These are phyloP conservation scores for Fusarium sp. DNA, from an alignment of 2,329 filamentous ascomycete species.

Conservation along the genomic window DNA sequence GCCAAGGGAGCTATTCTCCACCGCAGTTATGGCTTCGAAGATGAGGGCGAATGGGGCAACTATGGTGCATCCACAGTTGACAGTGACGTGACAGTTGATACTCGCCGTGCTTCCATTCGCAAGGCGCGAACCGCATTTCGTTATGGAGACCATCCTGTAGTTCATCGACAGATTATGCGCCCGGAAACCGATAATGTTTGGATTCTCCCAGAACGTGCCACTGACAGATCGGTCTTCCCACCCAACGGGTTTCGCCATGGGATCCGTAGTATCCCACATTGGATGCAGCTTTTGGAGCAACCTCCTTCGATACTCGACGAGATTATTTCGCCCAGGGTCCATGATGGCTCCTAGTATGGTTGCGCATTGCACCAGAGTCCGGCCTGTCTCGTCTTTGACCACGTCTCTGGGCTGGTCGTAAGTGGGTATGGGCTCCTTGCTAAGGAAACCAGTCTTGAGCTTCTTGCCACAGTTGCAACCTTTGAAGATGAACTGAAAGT, in stretches of 20 bases:
- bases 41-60: background rate
- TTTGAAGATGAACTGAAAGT: background rate
- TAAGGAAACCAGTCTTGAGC: background rate
- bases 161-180: background rate
- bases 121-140: background rate
- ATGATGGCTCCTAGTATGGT: background rate
- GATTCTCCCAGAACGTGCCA: background rate
- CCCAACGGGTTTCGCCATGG: background rate
- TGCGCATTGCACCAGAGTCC: background rate
- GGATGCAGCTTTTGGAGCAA: background rate
- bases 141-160: background rate
- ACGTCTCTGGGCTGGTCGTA: background rate
- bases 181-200: background rate
- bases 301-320: background rate
- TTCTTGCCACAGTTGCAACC: background rate
- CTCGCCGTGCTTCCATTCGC: background rate
- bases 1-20: background rate
- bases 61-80: background rate
- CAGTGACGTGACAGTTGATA: background rate
- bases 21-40: background rate
- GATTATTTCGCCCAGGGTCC: background rate
- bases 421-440: background rate
- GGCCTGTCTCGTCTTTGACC: background rate
- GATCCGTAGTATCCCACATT: background rate
- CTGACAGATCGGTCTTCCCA: background rate